phyloP scores from a whole-genome alignment of 441 rosid genomes.

The Dalechampia spathulata region DNA sequence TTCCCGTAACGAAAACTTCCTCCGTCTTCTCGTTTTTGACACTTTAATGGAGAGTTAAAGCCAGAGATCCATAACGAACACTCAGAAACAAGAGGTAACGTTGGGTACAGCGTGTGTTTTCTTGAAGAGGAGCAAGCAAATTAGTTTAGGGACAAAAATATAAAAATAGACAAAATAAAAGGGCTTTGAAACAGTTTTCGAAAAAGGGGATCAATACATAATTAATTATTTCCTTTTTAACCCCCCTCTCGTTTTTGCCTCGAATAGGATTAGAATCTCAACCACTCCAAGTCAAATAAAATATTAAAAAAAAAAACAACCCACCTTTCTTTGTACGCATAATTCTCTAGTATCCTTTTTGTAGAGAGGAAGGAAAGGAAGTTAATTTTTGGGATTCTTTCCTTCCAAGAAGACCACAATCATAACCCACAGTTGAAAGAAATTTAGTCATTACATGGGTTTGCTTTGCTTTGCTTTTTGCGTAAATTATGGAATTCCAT shows the following conservation, averaged over 20 bases:
- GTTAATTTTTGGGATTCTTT: conserved; percentile 8
- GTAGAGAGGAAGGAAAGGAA: conserved; percentile 1
- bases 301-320: background rate
- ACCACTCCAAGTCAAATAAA: conserved; percentile 29
- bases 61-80: conserved; percentile 28
- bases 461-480: conserved; percentile 18
- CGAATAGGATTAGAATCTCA: conserved; percentile 37
- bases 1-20: background rate
- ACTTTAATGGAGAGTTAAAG: conserved; percentile 8
- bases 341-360: background rate
- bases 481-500: conserved; percentile 16
- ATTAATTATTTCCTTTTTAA: conserved; percentile 3
- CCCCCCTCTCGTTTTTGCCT: background rate
- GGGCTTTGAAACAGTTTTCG: conserved; percentile 33
- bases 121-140: background rate
- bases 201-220: conserved; percentile 26
- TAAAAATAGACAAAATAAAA: conserved; percentile 32
- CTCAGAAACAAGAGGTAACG: background rate
- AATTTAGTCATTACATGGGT: no score
- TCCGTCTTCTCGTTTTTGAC: conserved; percentile 15
- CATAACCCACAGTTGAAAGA: background rate
- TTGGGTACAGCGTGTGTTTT: background rate
- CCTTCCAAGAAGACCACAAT: conserved; percentile 2
- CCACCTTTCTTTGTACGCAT: background rate
- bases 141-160: conserved; percentile 28